Evolutionary conservation across 768 basidiomycete genomes (phyloP).

Genomic region (Auriscalpium orientale): DNA sequence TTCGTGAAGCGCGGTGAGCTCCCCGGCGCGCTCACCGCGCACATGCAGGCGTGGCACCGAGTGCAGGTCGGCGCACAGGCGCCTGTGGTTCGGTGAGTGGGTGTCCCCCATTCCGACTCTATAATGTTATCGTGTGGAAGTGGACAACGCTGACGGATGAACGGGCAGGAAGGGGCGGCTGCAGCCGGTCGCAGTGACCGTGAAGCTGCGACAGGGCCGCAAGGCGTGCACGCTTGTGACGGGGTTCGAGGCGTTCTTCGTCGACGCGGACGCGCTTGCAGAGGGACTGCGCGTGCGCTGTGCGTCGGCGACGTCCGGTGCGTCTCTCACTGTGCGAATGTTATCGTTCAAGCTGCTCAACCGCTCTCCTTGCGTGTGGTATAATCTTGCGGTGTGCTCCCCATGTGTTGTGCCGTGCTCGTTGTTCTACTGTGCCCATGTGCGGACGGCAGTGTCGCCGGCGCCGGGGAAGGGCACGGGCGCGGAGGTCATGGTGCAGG

Average conservation of each 20-base stretch:
- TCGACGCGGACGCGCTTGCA: slow-evolving; percentile 64
- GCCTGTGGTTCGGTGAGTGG: slow-evolving; percentile 50
- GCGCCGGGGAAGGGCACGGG: slow-evolving; percentile 49
- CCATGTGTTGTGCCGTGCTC: not conserved
- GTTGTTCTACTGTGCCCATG: not conserved
- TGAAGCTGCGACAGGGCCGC: slow-evolving; percentile 71
- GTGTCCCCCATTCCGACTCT: no score
- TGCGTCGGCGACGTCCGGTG: slow-evolving; percentile 74
- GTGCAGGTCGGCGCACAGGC: slow-evolving; percentile 48
- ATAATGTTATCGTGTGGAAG: no score
- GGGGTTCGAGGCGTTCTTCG: slow-evolving; percentile 71
- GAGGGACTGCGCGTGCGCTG: slow-evolving; percentile 73
- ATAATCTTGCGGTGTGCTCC: no score
- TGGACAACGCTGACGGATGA: no score
- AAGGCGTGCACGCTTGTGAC: slow-evolving; percentile 72
- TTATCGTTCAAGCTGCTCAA: not conserved
- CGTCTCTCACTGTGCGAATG: slow-evolving; percentile 13
- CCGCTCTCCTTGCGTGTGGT: not conserved
- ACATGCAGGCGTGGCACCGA: slow-evolving; percentile 78
- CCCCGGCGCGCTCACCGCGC: slow-evolving; percentile 40
- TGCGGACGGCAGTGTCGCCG: slow-evolving; percentile 42
- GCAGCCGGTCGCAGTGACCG: slow-evolving; percentile 58
- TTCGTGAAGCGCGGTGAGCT: slow-evolving; percentile 66
- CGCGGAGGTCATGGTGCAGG: slow-evolving; percentile 77
- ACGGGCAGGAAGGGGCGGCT: slow-evolving; percentile 63